Percentiles rank a stretch among this genome's conserved stretches.
These are phyloP conservation scores for Aspergillus ustus DNA, from an alignment of 2,329 filamentous ascomycete genomes.

Conservation along the genomic window DNA sequence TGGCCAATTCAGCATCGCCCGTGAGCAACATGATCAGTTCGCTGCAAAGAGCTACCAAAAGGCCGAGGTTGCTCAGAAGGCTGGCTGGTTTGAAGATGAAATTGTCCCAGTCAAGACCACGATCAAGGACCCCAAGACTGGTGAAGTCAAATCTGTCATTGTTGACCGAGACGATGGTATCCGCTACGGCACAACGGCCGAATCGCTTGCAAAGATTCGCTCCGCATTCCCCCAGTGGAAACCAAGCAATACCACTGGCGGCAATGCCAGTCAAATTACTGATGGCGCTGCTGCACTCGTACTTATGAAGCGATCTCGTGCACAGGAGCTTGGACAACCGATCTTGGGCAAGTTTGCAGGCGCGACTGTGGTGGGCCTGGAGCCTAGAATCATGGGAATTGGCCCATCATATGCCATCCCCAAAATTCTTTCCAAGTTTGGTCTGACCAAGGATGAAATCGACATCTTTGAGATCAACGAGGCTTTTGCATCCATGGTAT, in stretches of 20 bases:
- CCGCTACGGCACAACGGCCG: slow-evolving; percentile 77
- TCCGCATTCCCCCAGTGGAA: slow-evolving; percentile 76
- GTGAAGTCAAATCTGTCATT: slow-evolving; percentile 76
- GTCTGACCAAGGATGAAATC: slow-evolving; percentile 59
- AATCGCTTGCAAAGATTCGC: slow-evolving; percentile 81
- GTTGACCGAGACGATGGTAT: slow-evolving; percentile 85
- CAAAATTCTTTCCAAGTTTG: slow-evolving; percentile 80
- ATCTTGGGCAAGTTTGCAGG: slow-evolving; percentile 89
- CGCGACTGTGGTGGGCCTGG: slow-evolving; percentile 80
- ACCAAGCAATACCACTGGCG: slow-evolving; percentile 86
- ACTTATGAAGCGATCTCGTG: slow-evolving; percentile 87
- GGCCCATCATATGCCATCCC: slow-evolving; percentile 92
- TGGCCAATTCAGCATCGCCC: slow-evolving; percentile 71
- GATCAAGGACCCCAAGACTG: slow-evolving; percentile 84
- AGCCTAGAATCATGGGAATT: slow-evolving; percentile 89
- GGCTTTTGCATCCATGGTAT: slow-evolving; percentile 74
- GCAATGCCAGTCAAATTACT: slow-evolving; percentile 90
- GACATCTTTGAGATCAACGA: slow-evolving; percentile 68
- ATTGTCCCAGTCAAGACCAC: slow-evolving; percentile 82
- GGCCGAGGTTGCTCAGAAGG: slow-evolving; percentile 77
- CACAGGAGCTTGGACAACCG: slow-evolving; percentile 78
- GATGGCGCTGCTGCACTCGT: slow-evolving; percentile 90
- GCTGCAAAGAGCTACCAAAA: slow-evolving; percentile 86
- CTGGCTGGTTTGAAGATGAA: slow-evolving; percentile 84
- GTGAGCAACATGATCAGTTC: slow-evolving; percentile 78